phyloP scores from a whole-genome alignment of 1,139 yeast species.

The Kodamaea derodonti region DNA sequence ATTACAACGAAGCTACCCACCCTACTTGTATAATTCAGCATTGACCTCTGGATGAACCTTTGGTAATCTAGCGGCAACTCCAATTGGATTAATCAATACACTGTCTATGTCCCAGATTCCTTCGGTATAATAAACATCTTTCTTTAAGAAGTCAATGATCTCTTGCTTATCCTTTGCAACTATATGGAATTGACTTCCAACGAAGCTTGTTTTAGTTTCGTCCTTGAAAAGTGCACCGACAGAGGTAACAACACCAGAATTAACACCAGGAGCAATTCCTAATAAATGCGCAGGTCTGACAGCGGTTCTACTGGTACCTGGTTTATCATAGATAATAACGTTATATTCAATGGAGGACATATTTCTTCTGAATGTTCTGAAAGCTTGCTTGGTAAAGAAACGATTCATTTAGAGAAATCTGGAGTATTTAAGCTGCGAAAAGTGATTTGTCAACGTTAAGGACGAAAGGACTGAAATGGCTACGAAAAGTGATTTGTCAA shows the following conservation, averaged over 20 bases:
- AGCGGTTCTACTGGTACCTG: slow-evolving; percentile 54
- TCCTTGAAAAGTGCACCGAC: slow-evolving; percentile 64
- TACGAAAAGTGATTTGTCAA: too few relatives aligned
- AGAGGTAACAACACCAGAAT: slow-evolving; percentile 52
- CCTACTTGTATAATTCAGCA: slow-evolving; percentile 9
- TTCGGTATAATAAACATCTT: slow-evolving; percentile 57
- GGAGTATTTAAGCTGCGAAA: too few relatives aligned
- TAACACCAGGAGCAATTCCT: slow-evolving; percentile 47
- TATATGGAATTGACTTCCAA: slow-evolving; percentile 66
- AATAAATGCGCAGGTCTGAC: slow-evolving; percentile 59
- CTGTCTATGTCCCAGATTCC: slow-evolving; percentile 78
- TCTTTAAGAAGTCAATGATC: slow-evolving; percentile 58
- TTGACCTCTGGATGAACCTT: slow-evolving; percentile 10
- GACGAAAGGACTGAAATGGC: too few relatives aligned
- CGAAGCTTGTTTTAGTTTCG: slow-evolving; percentile 51
- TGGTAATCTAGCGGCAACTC: slow-evolving; percentile 15
- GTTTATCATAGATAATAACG: slow-evolving; percentile 69
- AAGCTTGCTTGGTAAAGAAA: neutral
- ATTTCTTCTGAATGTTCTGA: slow-evolving; percentile 1
- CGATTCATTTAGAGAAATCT: too few relatives aligned
- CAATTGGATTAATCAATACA: slow-evolving; percentile 55
- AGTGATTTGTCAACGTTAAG: too few relatives aligned
- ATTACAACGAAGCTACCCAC: too few relatives aligned
- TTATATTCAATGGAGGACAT: slow-evolving; percentile 47
- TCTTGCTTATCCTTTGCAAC: slow-evolving; percentile 63